phyloP scores from a whole-genome alignment of 257 asterid genomes.

The Ilex asprella region DNA sequence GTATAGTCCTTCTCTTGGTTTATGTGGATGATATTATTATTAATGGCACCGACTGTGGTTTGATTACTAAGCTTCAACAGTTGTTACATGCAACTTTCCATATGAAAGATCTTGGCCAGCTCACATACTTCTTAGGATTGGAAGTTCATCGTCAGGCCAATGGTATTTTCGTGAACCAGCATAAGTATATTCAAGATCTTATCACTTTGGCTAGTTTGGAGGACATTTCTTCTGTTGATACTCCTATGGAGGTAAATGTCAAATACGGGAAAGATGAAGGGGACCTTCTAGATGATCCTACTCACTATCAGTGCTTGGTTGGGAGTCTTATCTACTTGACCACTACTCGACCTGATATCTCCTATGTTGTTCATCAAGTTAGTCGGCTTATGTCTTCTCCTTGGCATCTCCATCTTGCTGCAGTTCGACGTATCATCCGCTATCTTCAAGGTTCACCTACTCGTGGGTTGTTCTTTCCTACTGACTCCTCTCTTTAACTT shows the following conservation, averaged over 20 bases:
- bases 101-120: too few species aligned
- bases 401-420: too few species aligned
- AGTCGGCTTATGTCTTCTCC: too few species aligned
- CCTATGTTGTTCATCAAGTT: background rate
- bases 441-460: background rate
- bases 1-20: background rate
- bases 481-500: background rate
- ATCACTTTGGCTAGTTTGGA: background rate
- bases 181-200: background rate
- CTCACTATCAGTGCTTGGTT: background rate
- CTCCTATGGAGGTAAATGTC: background rate
- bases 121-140: background rate
- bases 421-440: background rate
- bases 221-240: background rate
- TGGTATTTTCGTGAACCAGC: background rate
- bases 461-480: background rate
- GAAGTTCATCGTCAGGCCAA: background rate
- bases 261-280: background rate
- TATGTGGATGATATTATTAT: background rate
- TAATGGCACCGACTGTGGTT: background rate
- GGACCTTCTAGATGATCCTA: background rate
- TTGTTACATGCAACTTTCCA: background rate
- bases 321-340: background rate
- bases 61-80: slow-evolving; percentile 4
- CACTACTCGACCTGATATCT: background rate